These are phyloP conservation scores for Aspergillus biplanus DNA, from an alignment of 495 filamentous ascomycete species.

Conservation along the genomic window DNA sequence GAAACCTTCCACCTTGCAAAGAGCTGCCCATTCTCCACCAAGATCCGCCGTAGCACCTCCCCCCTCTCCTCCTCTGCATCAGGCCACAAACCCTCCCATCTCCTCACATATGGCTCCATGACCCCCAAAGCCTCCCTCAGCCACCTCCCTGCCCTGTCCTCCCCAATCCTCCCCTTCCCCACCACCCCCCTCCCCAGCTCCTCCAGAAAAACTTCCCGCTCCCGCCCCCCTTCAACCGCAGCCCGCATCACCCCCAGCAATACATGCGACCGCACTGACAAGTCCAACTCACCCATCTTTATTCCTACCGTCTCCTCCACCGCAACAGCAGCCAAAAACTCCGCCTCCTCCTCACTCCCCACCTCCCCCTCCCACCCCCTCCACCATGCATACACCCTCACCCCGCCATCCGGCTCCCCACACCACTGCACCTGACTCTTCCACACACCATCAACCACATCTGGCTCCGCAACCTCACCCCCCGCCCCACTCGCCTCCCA, in stretches of 20 bases:
- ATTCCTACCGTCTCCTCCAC: slow-evolving; percentile 28
- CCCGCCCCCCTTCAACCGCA: slow-evolving; percentile 23
- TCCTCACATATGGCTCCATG: slow-evolving; percentile 30
- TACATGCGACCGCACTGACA: slow-evolving; percentile 32
- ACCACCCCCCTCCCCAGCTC: slow-evolving; percentile 30
- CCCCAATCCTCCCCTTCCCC: slow-evolving; percentile 25
- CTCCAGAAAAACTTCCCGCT: slow-evolving; percentile 26
- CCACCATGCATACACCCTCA: slow-evolving; percentile 23
- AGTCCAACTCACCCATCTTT: slow-evolving; percentile 30
- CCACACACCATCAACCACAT: slow-evolving; percentile 24
- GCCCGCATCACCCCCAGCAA: slow-evolving; percentile 30
- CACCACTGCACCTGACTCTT: slow-evolving; percentile 27
- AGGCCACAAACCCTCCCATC: slow-evolving; percentile 33
- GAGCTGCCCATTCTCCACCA: slow-evolving; percentile 33
- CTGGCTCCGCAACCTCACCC: slow-evolving; percentile 24
- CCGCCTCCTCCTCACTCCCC: slow-evolving; percentile 32
- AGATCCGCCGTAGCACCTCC: slow-evolving; percentile 30
- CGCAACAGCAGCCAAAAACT: slow-evolving; percentile 32
- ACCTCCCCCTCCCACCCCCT: slow-evolving; percentile 33
- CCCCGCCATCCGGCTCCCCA: slow-evolving; percentile 29
- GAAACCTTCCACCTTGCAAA: slow-evolving; percentile 31
- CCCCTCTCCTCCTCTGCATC: slow-evolving; percentile 25
- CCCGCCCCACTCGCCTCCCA: slow-evolving; percentile 19
- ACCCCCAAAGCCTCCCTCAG: slow-evolving; percentile 28
- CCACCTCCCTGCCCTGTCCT: slow-evolving; percentile 30